Evolutionary conservation across 179 eudicot species (phyloP).

Genomic region (Corrigiola litoralis): DNA sequence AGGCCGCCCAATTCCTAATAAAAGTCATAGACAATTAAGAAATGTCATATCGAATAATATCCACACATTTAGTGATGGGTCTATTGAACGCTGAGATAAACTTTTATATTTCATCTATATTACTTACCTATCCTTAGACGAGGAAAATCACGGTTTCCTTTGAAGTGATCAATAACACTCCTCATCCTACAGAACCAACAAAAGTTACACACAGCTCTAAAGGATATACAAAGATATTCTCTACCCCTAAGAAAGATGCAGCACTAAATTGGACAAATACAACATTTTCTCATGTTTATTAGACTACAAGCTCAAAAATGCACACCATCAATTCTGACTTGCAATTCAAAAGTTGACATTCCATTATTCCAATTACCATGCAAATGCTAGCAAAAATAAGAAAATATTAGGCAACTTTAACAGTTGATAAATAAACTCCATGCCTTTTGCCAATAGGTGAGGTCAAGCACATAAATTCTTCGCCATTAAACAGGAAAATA

Average conservation of each 20-base stretch:
- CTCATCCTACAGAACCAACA: constrained; percentile 60
- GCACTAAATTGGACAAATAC: background rate
- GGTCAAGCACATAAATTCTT: background rate
- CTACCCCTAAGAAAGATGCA: background rate
- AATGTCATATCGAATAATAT: background rate
- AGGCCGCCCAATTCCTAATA: constrained; percentile 87
- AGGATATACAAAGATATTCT: background rate
- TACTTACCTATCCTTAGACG: constrained; percentile 83
- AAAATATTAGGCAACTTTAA: background rate
- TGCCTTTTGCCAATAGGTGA: background rate
- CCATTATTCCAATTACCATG: too few relatives aligned
- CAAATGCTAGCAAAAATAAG: too few relatives aligned
- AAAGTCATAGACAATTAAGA: background rate
- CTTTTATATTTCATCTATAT: background rate
- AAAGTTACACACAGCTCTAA: background rate
- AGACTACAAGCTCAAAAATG: background rate
- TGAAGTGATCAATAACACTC: constrained; percentile 76
- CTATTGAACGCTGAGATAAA: background rate
- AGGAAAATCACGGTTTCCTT: constrained; percentile 86
- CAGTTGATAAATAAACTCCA: background rate
- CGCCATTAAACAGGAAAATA: background rate
- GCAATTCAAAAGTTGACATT: too few relatives aligned
- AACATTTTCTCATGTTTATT: background rate
- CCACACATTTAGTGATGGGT: background rate
- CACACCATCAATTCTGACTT: background rate